Evolutionary conservation across 139 green algal species (phyloP).

Genomic region (Closterium sp.): DNA sequence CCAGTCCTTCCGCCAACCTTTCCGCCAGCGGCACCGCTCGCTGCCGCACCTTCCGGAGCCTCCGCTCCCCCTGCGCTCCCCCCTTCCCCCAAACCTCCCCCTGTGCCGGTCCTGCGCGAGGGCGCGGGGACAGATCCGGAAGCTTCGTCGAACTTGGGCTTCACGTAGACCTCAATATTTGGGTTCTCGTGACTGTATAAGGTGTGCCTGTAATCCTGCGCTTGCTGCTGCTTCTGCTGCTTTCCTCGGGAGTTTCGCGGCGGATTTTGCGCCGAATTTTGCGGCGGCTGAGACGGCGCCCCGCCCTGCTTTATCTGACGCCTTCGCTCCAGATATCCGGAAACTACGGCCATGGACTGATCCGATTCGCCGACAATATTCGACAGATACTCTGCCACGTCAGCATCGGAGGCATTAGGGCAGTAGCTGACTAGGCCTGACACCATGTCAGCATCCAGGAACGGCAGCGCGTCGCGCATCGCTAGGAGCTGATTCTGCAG

Average conservation of each 20-base stretch:
- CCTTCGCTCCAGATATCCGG: background rate
- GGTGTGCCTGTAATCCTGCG: background rate
- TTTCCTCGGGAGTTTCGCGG: background rate
- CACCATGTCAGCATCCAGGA: slow-evolving; percentile 22
- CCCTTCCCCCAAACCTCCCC: background rate
- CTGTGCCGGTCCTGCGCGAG: background rate
- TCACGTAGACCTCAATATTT: slow-evolving; percentile 11
- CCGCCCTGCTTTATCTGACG: background rate
- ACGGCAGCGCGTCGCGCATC: slow-evolving; percentile 18
- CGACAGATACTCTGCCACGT: slow-evolving; percentile 4
- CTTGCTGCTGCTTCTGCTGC: no score
- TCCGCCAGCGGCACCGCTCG: background rate
- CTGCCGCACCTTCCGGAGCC: background rate
- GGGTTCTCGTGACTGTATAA: background rate
- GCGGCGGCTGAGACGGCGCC: background rate
- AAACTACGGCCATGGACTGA: background rate
- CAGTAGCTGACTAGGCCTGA: slow-evolving; percentile 29
- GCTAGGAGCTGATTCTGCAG: background rate
- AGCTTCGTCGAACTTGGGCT: slow-evolving; percentile 10
- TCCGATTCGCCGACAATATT: background rate
- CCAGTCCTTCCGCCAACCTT: background rate
- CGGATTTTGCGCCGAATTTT: background rate
- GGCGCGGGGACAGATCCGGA: background rate
- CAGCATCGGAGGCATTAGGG: slow-evolving; percentile 12
- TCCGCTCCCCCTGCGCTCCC: background rate